Percentiles rank a stretch among this genome's conserved stretches.
phyloP scores from a whole-genome alignment of 1,284 basidiomycete genomes.

The Veloporphyrellus conicus region DNA sequence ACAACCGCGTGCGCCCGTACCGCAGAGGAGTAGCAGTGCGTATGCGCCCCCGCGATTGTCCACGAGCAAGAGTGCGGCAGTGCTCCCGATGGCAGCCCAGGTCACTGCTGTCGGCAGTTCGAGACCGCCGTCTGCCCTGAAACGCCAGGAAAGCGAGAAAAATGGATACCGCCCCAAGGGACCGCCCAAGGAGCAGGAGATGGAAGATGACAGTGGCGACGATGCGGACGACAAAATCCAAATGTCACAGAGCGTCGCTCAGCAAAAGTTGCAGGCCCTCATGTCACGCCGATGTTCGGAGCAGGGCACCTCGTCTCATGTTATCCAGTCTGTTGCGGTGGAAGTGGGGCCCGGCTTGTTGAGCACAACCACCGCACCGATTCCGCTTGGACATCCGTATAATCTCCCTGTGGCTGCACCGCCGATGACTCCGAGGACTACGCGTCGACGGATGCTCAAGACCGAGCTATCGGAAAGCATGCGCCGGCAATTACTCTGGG shows the following conservation, averaged over 20 bases:
- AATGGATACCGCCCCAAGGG: slow-evolving; percentile 57
- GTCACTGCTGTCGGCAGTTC: slow-evolving; percentile 44
- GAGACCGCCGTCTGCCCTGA: slow-evolving; percentile 17
- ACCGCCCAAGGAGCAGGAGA: slow-evolving; percentile 60
- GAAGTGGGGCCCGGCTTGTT: slow-evolving; percentile 13
- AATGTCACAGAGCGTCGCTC: slow-evolving; percentile 58
- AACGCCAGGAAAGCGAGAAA: slow-evolving; percentile 20
- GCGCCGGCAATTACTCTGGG: slow-evolving; percentile 80
- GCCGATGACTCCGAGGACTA: slow-evolving; percentile 81
- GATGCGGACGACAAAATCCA: slow-evolving; percentile 49
- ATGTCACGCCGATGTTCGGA: slow-evolving; percentile 39
- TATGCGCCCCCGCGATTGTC: slow-evolving; percentile 37
- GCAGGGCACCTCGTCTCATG: slow-evolving; percentile 15
- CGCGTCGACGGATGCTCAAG: slow-evolving; percentile 76
- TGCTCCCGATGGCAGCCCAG: slow-evolving; percentile 58
- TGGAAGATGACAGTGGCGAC: slow-evolving; percentile 65
- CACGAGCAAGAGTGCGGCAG: slow-evolving; percentile 62
- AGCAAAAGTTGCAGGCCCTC: slow-evolving; percentile 55
- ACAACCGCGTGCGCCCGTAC: slow-evolving; percentile 10
- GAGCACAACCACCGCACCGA: slow-evolving; percentile 40
- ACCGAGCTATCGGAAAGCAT: slow-evolving; percentile 84
- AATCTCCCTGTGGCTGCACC: slow-evolving; percentile 64
- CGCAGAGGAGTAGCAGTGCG: slow-evolving; percentile 33
- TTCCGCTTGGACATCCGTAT: slow-evolving; percentile 66
- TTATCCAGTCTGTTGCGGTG: slow-evolving; percentile 17